Conservation (phyloP, 2,329 filamentous ascomycete species). For the Fusarium fracticaudum region DNA sequence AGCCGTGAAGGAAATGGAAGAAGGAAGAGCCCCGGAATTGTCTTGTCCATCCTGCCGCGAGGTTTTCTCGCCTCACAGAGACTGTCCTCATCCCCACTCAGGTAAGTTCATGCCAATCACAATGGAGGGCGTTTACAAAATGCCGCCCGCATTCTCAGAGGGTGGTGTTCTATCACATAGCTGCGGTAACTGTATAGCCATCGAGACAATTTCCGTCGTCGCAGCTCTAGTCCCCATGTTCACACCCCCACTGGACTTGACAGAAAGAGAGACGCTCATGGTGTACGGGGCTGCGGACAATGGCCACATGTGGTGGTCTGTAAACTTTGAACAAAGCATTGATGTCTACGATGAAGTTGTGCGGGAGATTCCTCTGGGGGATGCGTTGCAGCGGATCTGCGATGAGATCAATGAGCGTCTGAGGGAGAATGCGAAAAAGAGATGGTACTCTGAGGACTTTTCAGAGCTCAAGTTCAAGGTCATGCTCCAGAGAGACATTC, state of each 20-base stretch:
- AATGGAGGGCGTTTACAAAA: not conserved
- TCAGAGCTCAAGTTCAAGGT: not conserved
- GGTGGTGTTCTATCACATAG: not conserved
- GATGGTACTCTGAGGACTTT: constrained; percentile 9
- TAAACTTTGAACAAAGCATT: not conserved
- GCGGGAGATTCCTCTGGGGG: not conserved
- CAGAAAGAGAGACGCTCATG: not conserved
- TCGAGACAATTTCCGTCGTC: not conserved
- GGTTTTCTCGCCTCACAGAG: not conserved
- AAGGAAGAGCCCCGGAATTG: not conserved
- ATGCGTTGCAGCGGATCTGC: not conserved
- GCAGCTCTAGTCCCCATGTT: not conserved
- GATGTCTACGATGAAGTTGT: not conserved
- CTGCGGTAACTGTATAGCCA: constrained; percentile 12
- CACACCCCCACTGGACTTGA: not conserved
- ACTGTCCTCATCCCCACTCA: not conserved
- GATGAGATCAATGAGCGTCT: not conserved
- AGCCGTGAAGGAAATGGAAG: not conserved
- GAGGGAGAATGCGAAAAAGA: not conserved
- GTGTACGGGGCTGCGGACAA: not conserved
- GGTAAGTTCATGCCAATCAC: constrained; percentile 15
- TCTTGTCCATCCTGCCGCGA: constrained; percentile 13
- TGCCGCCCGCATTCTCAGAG: not conserved
- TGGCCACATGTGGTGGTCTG: not conserved
- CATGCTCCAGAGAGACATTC: not conserved